Base-by-base conservation (phyloP, 768 basidiomycete genomes). In the Rhizopogon sp. region DNA sequence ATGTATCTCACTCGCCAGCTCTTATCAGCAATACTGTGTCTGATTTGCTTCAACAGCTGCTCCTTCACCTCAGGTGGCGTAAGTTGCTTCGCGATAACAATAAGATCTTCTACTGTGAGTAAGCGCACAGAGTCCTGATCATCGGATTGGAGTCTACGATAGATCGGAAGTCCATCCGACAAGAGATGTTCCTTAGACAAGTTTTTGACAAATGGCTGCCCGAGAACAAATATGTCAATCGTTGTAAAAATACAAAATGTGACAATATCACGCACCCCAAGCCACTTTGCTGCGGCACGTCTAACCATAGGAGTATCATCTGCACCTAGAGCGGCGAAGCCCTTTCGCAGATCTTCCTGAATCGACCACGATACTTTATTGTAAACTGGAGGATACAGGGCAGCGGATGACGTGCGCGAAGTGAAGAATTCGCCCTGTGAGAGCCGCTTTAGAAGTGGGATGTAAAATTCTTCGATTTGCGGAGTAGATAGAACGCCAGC, bases 291-390 rank as follows among this genome's bases (percentile, higher is more conserved):
- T 45, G 94, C 94, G 28, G 96, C 95, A 58, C 97, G 80, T 64
- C 95, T 80, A 56, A 98, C 96, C 97, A 99, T 99, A 25, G 97
- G 97, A 11, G 97, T 99, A 66, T 99, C 97, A 67, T 99, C 97
- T 17, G 84, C 80, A 8, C 88, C 90, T 31, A 99, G 80, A 33
- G 82, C 79, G 8, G 84, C 78, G 63, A 91, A 99, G 51, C 86
- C 82, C 70, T 88, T 90, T 58, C 95, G 82, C 62, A 98, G 74
- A 40, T 98, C 96, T 54, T 93, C 92, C 71, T 94, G 90, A 56
- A 87, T 74, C 40, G 76, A 63, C 13, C 85, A 72, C 2, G 88
- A 81, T 20, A 88, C 89, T 66, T 87, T 88, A 31, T 84, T 75
- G 69, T 98, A 99, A 35, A 93, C 90, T 11, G 93, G 86, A 14